Conservation (phyloP, 495 filamentous ascomycete genomes). For the Penicillium canariense region DNA sequence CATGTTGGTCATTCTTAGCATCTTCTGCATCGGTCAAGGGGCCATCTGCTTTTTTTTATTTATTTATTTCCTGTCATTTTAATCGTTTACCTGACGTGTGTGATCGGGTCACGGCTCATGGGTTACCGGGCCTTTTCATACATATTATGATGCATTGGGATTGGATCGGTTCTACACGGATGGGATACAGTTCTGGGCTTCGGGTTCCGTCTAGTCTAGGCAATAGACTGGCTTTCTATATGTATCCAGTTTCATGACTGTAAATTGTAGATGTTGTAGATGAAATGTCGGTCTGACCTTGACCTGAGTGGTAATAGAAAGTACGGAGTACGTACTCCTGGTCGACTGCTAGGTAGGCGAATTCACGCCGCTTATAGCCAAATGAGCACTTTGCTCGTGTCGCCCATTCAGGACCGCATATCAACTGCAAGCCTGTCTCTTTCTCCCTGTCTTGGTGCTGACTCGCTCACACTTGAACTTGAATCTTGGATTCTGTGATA, state of each 20-base stretch:
- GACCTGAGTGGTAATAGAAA: too few species aligned
- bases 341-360: too few species aligned
- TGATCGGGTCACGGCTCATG: slow-evolving; percentile 2
- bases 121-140: slow-evolving; percentile 10
- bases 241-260: neutral
- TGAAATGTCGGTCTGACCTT: too few species aligned
- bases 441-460: neutral
- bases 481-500: too few species aligned
- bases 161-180: slow-evolving; percentile 26
- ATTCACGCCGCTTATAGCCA: too few species aligned
- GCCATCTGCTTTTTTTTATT: slow-evolving; percentile 14
- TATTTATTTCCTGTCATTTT: slow-evolving; percentile 4
- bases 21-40: slow-evolving; percentile 20
- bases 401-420: too few species aligned
- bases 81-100: neutral
- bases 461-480: neutral
- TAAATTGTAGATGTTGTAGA: neutral
- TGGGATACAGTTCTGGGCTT: slow-evolving; percentile 16
- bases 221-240: slow-evolving; percentile 14
- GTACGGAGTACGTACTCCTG: too few species aligned
- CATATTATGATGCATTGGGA: slow-evolving; percentile 21
- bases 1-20: slow-evolving; percentile 15
- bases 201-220: neutral
- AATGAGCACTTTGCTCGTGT: too few species aligned
- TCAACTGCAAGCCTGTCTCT: neutral